Base-by-base conservation (phyloP, 1,139 yeast genomes). In the Nakaseomyces bracarensis region DNA sequence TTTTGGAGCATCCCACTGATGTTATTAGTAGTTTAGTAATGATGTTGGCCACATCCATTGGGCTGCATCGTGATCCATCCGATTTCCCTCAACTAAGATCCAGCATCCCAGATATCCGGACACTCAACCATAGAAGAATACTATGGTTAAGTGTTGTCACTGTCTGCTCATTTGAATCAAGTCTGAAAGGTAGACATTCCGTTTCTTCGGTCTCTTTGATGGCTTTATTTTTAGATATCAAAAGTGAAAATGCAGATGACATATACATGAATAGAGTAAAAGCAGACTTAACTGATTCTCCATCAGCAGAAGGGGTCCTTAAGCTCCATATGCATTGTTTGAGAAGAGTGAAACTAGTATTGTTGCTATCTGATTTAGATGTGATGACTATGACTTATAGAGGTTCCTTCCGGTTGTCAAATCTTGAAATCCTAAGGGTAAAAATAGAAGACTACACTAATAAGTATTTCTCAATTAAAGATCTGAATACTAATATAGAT, bases 1-100 rank as follows among this genome's bases (percentile, higher is more conserved):
- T 59, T 40, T 44, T 54, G 11, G 61, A 52, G 15, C 56, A 55
- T 27, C 63, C 65, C 8, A 57, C 64, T 1, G 64, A 58, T 43
- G 49, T 53, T 8, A 41, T 60, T 3, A 46, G 54, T 22, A 57
- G 61, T 22, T 39, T 54, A 3, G 52, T 56, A 1, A 45, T 55
- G 11, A 51, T 54, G 49, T 36, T 60, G 29, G 55, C 62, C 2
- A 50, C 49, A 3, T 48, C 60, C 4, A 59, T 59, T 20, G 65
- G 64, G 9, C 45, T 60, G 10, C 62, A 59, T 44, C 47, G 61
- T 33, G 64, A 60, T 43, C 64, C 64, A 2, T 35, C 50, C 2
- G 59, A 55, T 33, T 57, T 51, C 36, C 47, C 50, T 10, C 52
- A 50, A 27, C 42, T 59, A 8, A 40, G 43, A n/a, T 47, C 46